Evolutionary conservation across 352 stramenopile genomes (phyloP).

Genomic region (Blastocystis sp.): DNA sequence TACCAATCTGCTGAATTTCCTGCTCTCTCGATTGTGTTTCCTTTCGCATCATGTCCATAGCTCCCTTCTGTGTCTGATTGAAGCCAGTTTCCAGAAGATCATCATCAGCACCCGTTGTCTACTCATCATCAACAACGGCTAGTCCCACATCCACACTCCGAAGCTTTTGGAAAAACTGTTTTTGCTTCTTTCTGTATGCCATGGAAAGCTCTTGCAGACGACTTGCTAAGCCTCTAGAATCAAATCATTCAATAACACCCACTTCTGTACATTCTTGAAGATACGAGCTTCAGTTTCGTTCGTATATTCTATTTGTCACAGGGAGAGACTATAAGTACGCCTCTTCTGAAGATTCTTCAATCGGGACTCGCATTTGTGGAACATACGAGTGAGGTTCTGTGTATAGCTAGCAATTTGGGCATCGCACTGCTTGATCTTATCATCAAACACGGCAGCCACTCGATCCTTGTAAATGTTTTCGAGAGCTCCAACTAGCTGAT

Average conservation of each 20-base stretch:
- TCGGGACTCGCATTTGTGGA: constrained; percentile 51
- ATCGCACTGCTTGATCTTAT: constrained; percentile 54
- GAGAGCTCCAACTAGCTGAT: constrained; percentile 24
- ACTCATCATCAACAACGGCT: background rate
- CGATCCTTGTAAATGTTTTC: constrained; percentile 61
- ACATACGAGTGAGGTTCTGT: constrained; percentile 54
- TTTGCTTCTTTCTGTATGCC: constrained; percentile 90
- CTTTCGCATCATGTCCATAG: constrained; percentile 63
- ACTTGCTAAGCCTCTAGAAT: constrained; percentile 78
- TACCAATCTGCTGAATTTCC: constrained; percentile 86
- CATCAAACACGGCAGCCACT: constrained; percentile 58
- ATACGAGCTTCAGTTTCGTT: constrained; percentile 64
- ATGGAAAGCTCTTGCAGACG: constrained; percentile 90
- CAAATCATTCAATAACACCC: constrained; percentile 57
- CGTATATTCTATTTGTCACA: constrained; percentile 26
- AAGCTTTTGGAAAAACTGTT: constrained; percentile 82
- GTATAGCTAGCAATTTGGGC: constrained; percentile 58
- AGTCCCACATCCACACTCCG: constrained; percentile 18
- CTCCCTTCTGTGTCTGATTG: constrained; percentile 56
- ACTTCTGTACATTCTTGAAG: constrained; percentile 70
- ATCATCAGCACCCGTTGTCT: constrained; percentile 30
- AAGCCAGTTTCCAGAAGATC: constrained; percentile 56
- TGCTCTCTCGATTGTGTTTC: constrained; percentile 78
- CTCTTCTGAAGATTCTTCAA: constrained; percentile 56
- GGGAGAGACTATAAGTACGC: background rate